A percentile compares a stretch with the other conserved stretches of the same genome.
Evolutionary conservation across 176 grass and related monocot genomes (phyloP).

Genomic region (Neostapfia colusana): DNA sequence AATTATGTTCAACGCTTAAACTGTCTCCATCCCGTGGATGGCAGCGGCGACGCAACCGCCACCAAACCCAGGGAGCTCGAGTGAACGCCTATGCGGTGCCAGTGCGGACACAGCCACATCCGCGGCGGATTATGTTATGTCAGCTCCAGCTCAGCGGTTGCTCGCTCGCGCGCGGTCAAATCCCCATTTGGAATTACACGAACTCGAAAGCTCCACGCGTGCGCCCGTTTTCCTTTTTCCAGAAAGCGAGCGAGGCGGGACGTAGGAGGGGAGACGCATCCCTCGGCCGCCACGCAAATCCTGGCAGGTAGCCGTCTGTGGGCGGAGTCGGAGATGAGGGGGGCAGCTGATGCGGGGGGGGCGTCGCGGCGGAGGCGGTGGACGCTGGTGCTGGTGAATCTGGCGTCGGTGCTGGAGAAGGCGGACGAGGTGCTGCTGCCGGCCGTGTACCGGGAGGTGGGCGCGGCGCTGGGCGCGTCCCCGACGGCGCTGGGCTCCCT

Average conservation of each 20-base stretch:
- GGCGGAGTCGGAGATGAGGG: not conserved
- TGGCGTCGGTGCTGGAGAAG: constrained; percentile 72
- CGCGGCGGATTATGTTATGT: too few relatives aligned
- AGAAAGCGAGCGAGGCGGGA: not conserved
- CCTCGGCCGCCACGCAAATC: too few relatives aligned
- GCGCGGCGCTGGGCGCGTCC: constrained; percentile 54
- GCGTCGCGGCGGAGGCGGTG: constrained; percentile 37
- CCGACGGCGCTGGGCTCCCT: constrained; percentile 72
- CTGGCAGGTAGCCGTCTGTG: too few relatives aligned
- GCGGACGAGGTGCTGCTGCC: constrained; percentile 75
- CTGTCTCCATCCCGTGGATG: too few relatives aligned
- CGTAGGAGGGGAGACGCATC: not conserved
- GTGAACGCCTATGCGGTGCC: too few relatives aligned
- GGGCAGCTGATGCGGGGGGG: not conserved
- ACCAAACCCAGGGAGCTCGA: too few relatives aligned
- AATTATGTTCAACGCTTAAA: too few relatives aligned
- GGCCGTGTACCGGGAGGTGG: constrained; percentile 80
- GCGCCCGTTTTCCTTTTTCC: not conserved
- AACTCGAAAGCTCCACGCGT: not conserved
- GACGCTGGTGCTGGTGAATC: constrained; percentile 80
- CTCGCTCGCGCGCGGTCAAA: not conserved
- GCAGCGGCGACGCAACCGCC: too few relatives aligned
- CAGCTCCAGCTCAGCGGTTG: too few relatives aligned
- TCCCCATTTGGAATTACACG: not conserved
- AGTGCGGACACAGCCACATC: too few relatives aligned